A percentile compares a stretch with the other conserved stretches of the same genome.
Evolutionary conservation across 305 asterid species (phyloP).

Genomic region (Solanum hybrid): DNA sequence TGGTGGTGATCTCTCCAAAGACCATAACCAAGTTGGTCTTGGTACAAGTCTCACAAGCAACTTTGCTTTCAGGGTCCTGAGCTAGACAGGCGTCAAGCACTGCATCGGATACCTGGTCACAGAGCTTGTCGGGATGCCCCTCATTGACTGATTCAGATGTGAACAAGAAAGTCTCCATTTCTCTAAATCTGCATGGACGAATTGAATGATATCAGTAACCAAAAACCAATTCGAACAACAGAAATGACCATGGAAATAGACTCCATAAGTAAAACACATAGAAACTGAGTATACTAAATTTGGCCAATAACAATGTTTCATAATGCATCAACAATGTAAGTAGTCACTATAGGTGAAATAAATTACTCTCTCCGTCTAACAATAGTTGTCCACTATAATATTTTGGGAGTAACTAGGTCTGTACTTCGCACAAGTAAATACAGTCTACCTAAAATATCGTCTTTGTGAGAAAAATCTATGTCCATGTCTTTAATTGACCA

Average conservation of each 20-base stretch:
- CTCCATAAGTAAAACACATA: not conserved
- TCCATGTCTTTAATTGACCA: too few relatives aligned
- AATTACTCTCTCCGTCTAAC: too few relatives aligned
- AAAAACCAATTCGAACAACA: not conserved
- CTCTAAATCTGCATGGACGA: not conserved
- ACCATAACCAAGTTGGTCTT: slow-evolving; percentile 51
- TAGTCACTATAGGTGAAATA: not conserved
- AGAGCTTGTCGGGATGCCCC: slow-evolving; percentile 68
- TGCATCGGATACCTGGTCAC: slow-evolving; percentile 56
- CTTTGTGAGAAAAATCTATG: too few relatives aligned
- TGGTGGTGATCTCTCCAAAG: slow-evolving; percentile 48
- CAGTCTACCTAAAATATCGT: too few relatives aligned
- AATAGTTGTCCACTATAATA: too few relatives aligned
- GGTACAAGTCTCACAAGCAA: slow-evolving; percentile 48
- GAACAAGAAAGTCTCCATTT: slow-evolving; percentile 52
- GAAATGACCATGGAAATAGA: not conserved
- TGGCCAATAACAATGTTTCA: not conserved
- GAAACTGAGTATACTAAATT: not conserved
- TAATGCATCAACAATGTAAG: not conserved
- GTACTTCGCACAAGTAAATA: too few relatives aligned
- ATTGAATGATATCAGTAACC: not conserved
- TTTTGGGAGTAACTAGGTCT: too few relatives aligned
- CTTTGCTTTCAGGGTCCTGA: slow-evolving; percentile 53
- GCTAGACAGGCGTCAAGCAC: slow-evolving; percentile 58
- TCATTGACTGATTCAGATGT: slow-evolving; percentile 58